Conservation (phyloP, 78 protist genomes). For the Diacronema lutheri region DNA sequence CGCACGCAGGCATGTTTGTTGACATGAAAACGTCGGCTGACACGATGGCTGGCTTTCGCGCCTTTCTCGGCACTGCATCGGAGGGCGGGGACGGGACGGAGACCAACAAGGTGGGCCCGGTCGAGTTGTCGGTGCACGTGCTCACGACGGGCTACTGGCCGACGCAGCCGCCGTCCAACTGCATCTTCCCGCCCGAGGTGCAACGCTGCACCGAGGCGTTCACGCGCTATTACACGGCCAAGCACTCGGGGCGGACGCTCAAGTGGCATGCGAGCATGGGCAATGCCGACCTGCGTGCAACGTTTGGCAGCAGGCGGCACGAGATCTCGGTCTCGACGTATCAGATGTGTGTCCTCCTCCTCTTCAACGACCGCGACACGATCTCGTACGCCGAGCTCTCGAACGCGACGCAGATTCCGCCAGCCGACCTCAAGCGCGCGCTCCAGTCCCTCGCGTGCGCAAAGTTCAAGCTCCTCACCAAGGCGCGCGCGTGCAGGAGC, state of each 20-base stretch:
- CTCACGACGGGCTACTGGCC: constrained; percentile 93
- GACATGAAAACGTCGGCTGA: constrained; percentile 83
- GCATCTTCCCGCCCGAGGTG: constrained; percentile 40
- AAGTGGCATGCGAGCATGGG: constrained; percentile 88
- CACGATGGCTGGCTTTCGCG: constrained; percentile 61
- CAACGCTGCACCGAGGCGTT: constrained; percentile 40
- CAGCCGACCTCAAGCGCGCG: constrained; percentile 31
- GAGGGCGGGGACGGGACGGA: neutral
- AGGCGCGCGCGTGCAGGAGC: neutral
- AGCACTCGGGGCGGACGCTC: constrained; percentile 81
- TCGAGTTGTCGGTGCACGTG: constrained; percentile 75
- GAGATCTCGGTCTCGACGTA: constrained; percentile 54
- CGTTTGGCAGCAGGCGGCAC: constrained; percentile 34
- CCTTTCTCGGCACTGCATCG: neutral
- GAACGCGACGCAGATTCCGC: constrained; percentile 37
- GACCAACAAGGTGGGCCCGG: neutral
- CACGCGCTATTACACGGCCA: constrained; percentile 61
- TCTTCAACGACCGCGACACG: constrained; percentile 51
- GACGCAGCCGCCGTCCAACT: constrained; percentile 30
- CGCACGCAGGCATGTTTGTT: constrained; percentile 94
- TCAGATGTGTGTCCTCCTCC: constrained; percentile 76
- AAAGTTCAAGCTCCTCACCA: constrained; percentile 9
- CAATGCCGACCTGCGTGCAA: constrained; percentile 78
- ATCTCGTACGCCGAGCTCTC: constrained; percentile 22
- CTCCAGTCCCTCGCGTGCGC: constrained; percentile 39